These are phyloP conservation scores for Solanum aculeatissimum DNA, from an alignment of 305 asterid species.

Conservation along the genomic window DNA sequence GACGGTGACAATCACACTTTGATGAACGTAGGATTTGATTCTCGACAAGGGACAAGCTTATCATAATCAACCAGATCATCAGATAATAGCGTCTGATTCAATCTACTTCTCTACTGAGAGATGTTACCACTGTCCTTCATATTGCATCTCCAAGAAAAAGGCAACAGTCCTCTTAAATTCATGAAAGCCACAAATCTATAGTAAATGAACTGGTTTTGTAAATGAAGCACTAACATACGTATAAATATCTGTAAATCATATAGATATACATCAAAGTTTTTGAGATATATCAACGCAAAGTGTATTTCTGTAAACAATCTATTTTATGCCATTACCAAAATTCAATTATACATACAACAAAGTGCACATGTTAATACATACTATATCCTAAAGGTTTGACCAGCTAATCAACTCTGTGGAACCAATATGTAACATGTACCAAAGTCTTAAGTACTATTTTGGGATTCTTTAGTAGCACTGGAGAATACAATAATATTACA, in stretches of 20 bases:
- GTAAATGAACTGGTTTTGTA: not conserved
- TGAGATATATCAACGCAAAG: not conserved
- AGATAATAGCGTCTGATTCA: slow-evolving; percentile 55
- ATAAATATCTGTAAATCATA: not conserved
- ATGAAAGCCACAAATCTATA: not conserved
- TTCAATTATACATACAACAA: not conserved
- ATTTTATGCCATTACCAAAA: not conserved
- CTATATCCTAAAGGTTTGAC: no score
- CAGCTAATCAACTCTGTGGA: not conserved
- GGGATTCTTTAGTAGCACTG: not conserved
- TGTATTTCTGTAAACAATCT: not conserved
- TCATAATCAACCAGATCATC: slow-evolving; percentile 36
- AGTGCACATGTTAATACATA: not conserved
- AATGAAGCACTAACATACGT: not conserved
- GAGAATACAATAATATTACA: not conserved
- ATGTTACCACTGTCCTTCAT: slow-evolving; percentile 43
- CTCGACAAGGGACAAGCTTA: slow-evolving; percentile 42
- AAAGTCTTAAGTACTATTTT: not conserved
- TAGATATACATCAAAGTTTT: not conserved
- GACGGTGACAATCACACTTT: slow-evolving; percentile 27
- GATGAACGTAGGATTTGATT: slow-evolving; percentile 46
- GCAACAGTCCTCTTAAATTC: slow-evolving; percentile 3
- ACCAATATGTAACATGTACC: not conserved
- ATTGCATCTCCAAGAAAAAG: slow-evolving; percentile 16
- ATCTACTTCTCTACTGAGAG: slow-evolving; percentile 40